A percentile compares a stretch with the other conserved stretches of the same genome.
These are phyloP conservation scores for Sugiyamaella marilandica DNA, from an alignment of 805 yeast species.

Conservation along the genomic window DNA sequence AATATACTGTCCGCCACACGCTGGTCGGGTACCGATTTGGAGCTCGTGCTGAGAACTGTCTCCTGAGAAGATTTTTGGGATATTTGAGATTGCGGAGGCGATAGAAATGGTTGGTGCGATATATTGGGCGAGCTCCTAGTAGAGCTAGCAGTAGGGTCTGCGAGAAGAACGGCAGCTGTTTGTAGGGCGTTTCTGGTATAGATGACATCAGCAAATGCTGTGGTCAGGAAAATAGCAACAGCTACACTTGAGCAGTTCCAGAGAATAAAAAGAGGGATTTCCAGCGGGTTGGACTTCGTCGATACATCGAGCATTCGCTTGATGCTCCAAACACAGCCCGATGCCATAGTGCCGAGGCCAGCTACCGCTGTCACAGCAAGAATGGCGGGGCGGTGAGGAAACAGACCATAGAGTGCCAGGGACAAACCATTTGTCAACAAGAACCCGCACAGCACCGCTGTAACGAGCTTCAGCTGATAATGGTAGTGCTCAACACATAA, in stretches of 20 bases:
- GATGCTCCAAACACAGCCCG: slow-evolving; percentile 14
- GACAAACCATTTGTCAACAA: not conserved
- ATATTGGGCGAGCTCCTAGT: not conserved
- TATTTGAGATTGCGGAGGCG: slow-evolving; percentile 1
- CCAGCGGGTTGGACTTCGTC: not conserved
- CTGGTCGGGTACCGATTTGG: not conserved
- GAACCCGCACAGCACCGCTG: slow-evolving; percentile 11
- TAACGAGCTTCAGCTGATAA: slow-evolving; percentile 2
- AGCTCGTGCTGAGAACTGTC: not conserved
- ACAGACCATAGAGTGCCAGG: slow-evolving; percentile 2
- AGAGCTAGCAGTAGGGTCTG: not conserved
- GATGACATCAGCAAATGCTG: slow-evolving; percentile 10
- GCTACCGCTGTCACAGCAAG: slow-evolving; percentile 2
- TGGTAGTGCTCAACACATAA: slow-evolving; percentile 13
- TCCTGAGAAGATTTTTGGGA: slow-evolving; percentile 6
- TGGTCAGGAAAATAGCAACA: slow-evolving; percentile 2
- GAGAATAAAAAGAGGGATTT: slow-evolving; percentile 8
- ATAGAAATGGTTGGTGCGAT: not conserved
- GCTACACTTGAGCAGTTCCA: slow-evolving; percentile 10
- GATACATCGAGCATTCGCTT: slow-evolving; percentile 2
- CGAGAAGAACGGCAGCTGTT: not conserved
- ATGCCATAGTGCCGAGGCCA: slow-evolving; percentile 5
- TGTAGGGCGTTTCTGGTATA: not conserved
- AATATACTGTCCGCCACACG: too few species aligned
- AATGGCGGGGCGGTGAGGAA: slow-evolving; percentile 9